These are phyloP conservation scores for Ilex aquifolium DNA, from an alignment of 257 asterid species.

Conservation along the genomic window DNA sequence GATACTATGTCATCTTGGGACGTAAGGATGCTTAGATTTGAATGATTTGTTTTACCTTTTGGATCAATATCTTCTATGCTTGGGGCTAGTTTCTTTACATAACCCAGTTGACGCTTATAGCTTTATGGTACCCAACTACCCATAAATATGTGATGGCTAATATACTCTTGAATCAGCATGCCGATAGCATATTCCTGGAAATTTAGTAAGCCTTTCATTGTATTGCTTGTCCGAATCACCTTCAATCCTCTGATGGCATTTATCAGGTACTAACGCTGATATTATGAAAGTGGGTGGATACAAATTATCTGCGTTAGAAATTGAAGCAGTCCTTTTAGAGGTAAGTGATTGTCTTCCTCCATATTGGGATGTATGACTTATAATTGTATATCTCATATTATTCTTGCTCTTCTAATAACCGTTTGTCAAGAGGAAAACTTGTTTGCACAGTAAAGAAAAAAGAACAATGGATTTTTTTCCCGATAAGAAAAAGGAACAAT, in stretches of 20 bases:
- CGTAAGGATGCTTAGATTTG: constrained; percentile 45
- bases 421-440: too few relatives aligned
- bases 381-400: too few relatives aligned
- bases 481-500: too few relatives aligned
- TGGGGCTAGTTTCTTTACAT: too few relatives aligned
- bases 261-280: constrained; percentile 93
- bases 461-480: too few relatives aligned
- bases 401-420: too few relatives aligned
- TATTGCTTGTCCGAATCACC: not conserved
- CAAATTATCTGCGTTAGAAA: constrained; percentile 92
- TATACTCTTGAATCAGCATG: too few relatives aligned
- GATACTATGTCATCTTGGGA: constrained; percentile 88
- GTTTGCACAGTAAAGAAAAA: too few relatives aligned
- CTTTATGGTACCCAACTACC: too few relatives aligned
- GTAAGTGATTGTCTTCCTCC: constrained; percentile 30
- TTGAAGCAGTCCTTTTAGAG: constrained; percentile 93
- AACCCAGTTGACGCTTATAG: too few relatives aligned
- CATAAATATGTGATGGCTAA: not conserved
- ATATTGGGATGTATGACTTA: not conserved
- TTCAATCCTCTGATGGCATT: constrained; percentile 1
- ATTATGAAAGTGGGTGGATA: constrained; percentile 97
- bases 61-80: too few relatives aligned
- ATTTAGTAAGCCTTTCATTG: not conserved
- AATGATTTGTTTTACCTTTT: not conserved
- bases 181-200: not conserved